A percentile compares a stretch with the other conserved stretches of the same genome.
Conservation (phyloP, 2,329 filamentous ascomycete species). For the Grosmannia clavigera region DNA sequence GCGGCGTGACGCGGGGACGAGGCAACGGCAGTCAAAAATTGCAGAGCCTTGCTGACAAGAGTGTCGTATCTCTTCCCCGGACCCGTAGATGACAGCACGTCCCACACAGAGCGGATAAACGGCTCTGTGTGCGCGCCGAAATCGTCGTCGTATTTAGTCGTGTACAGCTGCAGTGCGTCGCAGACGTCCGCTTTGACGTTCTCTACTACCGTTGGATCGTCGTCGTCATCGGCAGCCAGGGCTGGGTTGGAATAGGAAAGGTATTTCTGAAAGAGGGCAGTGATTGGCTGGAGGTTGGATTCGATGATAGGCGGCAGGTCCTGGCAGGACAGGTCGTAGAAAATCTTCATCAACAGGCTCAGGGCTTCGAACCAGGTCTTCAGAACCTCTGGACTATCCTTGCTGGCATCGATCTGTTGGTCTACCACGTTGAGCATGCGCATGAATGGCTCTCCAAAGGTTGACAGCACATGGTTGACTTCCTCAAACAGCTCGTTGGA, state of each 20-base stretch:
- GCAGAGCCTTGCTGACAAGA: constrained; percentile 84
- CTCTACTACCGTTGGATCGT: constrained; percentile 80
- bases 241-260: constrained; percentile 78
- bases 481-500: constrained; percentile 89
- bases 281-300: constrained; percentile 68
- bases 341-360: constrained; percentile 78
- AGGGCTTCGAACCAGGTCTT: constrained; percentile 73
- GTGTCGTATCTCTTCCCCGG: constrained; percentile 87
- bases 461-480: constrained; percentile 86
- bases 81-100: constrained; percentile 73
- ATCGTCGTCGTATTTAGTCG: constrained; percentile 90
- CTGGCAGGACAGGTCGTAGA: constrained; percentile 95
- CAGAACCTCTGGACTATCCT: constrained; percentile 61
- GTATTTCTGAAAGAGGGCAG: constrained; percentile 79
- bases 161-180: constrained; percentile 78
- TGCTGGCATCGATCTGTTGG: constrained; percentile 59
- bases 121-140: constrained; percentile 69
- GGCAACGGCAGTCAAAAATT: constrained; percentile 86
- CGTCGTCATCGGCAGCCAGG: constrained; percentile 59
- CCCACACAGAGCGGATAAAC: constrained; percentile 88
- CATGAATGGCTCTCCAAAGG: constrained; percentile 76
- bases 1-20: constrained; percentile 64
- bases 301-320: constrained; percentile 93
- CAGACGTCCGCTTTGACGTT: constrained; percentile 89
- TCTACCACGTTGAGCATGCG: constrained; percentile 66